These are phyloP conservation scores for Trametes hirsuta DNA, from an alignment of 1,284 basidiomycete species.

Conservation along the genomic window DNA sequence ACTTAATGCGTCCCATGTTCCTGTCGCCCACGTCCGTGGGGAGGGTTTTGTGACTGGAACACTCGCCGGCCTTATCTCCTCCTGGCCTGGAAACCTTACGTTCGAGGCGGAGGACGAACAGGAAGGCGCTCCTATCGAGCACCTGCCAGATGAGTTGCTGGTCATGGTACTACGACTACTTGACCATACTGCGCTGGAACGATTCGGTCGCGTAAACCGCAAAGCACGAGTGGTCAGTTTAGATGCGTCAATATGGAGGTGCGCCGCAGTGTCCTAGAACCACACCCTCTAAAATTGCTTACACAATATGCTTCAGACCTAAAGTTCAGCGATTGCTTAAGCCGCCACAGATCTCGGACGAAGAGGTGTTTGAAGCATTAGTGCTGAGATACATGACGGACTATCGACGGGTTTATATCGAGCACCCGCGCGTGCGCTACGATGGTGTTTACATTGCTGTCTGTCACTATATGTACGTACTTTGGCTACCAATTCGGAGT, in stretches of 20 bases:
- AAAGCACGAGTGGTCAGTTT: slow-evolving; percentile 75
- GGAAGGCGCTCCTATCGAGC: slow-evolving; percentile 55
- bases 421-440: slow-evolving; percentile 80
- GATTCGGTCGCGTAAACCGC: slow-evolving; percentile 72
- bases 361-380: slow-evolving; percentile 50
- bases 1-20: slow-evolving; percentile 11
- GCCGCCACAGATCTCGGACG: slow-evolving; percentile 68
- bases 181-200: slow-evolving; percentile 72
- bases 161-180: slow-evolving; percentile 65
- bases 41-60: slow-evolving; percentile 36
- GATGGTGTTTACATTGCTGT: slow-evolving; percentile 91
- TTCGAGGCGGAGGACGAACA: slow-evolving; percentile 76
- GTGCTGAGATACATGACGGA: slow-evolving; percentile 58
- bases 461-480: slow-evolving; percentile 79
- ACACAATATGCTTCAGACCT: slow-evolving; percentile 4
- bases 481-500: slow-evolving; percentile 2
- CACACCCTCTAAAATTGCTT: too few species aligned
- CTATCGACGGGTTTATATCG: slow-evolving; percentile 77
- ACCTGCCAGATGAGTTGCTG: slow-evolving; percentile 78
- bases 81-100: slow-evolving; percentile 51
- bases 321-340: slow-evolving; percentile 58
- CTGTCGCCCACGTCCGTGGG: slow-evolving; percentile 26
- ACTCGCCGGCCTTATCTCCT: slow-evolving; percentile 51
- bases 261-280: slow-evolving; percentile 22
- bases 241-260: slow-evolving; percentile 79